These are phyloP conservation scores for Trichophaea hybrida DNA, from an alignment of 2,329 filamentous ascomycete species.

Conservation along the genomic window DNA sequence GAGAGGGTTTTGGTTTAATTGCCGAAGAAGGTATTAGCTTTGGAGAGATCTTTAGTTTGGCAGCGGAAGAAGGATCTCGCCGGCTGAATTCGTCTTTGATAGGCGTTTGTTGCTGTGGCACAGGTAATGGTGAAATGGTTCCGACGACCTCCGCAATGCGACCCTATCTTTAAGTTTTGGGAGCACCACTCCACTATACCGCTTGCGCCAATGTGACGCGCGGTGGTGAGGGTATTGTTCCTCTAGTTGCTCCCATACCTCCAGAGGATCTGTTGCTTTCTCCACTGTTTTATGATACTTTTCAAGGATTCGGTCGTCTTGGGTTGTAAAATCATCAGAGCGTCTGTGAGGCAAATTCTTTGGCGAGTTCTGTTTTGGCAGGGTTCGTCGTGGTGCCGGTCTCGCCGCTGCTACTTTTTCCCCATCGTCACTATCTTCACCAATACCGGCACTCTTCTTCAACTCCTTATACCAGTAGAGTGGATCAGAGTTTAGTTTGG, in stretches of 20 bases:
- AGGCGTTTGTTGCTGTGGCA: no score
- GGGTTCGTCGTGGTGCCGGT: not conserved
- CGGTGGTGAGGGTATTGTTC: conserved; percentile 12
- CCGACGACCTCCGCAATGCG: not conserved
- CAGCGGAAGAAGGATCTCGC: no score
- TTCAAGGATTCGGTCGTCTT: conserved; percentile 9
- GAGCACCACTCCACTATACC: conserved; percentile 8
- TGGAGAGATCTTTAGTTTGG: no score
- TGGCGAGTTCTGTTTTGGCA: not conserved
- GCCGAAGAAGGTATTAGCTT: no score
- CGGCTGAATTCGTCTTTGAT: no score
- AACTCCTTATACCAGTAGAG: not conserved
- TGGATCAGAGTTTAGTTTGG: conserved; percentile 6
- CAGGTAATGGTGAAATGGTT: no score
- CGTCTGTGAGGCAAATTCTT: not conserved
- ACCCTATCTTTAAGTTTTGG: not conserved
- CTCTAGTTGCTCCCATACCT: not conserved
- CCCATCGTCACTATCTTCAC: not conserved
- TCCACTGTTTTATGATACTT: not conserved
- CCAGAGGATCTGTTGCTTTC: not conserved
- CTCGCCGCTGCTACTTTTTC: not conserved
- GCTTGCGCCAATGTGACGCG: conserved; percentile 6
- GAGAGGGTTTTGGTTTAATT: no score
- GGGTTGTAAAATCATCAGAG: conserved; percentile 7
- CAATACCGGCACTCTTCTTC: not conserved